Percentiles rank a stretch among this genome's conserved stretches.
phyloP scores from a whole-genome alignment of 148 eudicot species.

The Rhododendron williamsianum region DNA sequence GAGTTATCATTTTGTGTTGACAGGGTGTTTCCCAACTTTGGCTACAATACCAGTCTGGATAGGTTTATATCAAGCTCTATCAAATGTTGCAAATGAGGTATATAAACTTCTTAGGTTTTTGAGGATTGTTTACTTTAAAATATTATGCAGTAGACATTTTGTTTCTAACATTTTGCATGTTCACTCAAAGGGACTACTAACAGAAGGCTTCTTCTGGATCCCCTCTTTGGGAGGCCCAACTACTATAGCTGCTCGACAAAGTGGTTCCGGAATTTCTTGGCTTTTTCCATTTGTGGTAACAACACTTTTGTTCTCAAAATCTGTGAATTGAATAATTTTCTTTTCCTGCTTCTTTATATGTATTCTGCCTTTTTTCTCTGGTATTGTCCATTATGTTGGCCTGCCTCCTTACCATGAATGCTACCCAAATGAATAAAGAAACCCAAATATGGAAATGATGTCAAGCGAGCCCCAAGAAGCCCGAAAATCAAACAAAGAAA shows the following conservation, averaged over 20 bases:
- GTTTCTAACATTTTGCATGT: conserved; percentile 17
- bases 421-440: not conserved
- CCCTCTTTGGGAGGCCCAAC: conserved; percentile 99
- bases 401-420: conserved; percentile 1
- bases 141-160: not conserved
- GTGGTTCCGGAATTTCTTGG: conserved; percentile 98
- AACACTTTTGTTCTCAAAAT: conserved; percentile 10
- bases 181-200: conserved; percentile 68
- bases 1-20: conserved; percentile 2
- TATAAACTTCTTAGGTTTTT: conserved; percentile 11
- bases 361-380: not conserved
- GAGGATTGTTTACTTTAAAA: not conserved
- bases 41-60: conserved; percentile 99
- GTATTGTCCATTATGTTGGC: conserved; percentile 1
- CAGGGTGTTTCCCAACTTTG: conserved; percentile 98
- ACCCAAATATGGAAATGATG: not conserved
- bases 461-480: not conserved
- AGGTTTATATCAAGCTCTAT: conserved; percentile 98
- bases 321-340: conserved; percentile 6
- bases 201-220: conserved; percentile 99
- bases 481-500: not conserved
- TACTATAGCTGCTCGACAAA: conserved; percentile 96
- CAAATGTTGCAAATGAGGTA: conserved; percentile 99
- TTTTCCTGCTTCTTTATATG: conserved; percentile 1
- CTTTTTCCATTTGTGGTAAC: conserved; percentile 96